phyloP scores from a whole-genome alignment of 805 yeast species.

The Myxozyma melibiosi region DNA sequence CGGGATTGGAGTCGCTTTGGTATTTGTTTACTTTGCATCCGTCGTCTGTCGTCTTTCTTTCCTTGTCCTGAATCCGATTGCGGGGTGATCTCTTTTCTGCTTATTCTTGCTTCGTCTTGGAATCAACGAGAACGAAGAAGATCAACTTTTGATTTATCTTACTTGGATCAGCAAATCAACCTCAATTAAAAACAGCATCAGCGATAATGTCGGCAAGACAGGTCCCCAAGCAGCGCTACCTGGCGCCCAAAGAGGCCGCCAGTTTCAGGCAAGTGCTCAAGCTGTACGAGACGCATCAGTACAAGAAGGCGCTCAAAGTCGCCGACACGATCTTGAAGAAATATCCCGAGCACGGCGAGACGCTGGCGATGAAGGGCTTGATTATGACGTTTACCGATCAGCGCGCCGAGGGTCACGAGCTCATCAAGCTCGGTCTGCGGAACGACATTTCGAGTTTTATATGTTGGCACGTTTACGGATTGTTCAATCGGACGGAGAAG shows the following conservation, averaged over 20 bases:
- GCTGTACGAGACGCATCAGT: constrained; percentile 81
- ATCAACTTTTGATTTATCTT: not conserved
- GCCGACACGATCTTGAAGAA: constrained; percentile 78
- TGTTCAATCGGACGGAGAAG: constrained; percentile 70
- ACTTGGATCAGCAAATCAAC: not conserved
- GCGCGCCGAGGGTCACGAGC: constrained; percentile 62
- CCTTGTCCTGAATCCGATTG: no score
- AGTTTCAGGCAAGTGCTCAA: constrained; percentile 80
- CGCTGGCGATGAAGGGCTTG: constrained; percentile 83
- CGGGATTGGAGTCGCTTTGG: no score
- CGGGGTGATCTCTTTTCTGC: no score
- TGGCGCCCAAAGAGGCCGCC: constrained; percentile 64
- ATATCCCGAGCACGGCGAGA: constrained; percentile 72
- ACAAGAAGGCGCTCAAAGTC: constrained; percentile 78
- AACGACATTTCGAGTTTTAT: constrained; percentile 66
- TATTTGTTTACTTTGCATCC: no score
- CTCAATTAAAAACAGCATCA: not conserved
- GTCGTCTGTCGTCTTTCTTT: no score
- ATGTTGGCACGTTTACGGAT: constrained; percentile 82
- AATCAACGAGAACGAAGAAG: not conserved
- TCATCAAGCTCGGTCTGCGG: constrained; percentile 61
- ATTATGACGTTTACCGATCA: constrained; percentile 60
- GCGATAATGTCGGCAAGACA: constrained; percentile 11
- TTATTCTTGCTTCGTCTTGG: no score
- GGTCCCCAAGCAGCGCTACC: constrained; percentile 39